Base-by-base conservation (phyloP, 306 rosid genomes). In the Leucaena leucocephala region DNA sequence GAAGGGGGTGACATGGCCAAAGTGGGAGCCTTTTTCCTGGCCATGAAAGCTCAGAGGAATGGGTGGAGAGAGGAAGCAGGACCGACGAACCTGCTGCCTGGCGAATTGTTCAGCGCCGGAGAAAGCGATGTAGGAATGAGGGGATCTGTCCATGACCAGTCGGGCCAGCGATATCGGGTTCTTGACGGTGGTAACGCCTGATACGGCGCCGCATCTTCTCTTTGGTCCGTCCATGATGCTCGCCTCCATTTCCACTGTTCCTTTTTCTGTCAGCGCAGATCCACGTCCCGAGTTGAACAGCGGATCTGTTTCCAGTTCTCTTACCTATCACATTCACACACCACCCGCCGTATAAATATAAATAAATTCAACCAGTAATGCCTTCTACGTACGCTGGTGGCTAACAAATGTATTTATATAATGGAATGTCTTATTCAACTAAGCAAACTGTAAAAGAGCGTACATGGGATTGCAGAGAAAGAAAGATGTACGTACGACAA, bases 171-270 rank as follows among this genome's bases (percentile, higher is more conserved):
- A 93, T 77, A 95, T 19, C 0, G 99, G 98, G 78, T 93, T 95
- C 66, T 93, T 93, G 6, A 95, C 97, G 6, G 96, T 93, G 64
- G 87, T 80, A 7, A 95, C 38, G 2, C 99, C 99, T 1, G 98
- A 92, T 1, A 95, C 99, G 57, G 97, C 97, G 9, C 99, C 98
- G 80, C 98, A 95, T 84, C 99, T 59, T 76, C 99, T 84, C 39
- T 86, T 88, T 2, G 86, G 38, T 1, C 99, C 99, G 10, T 95
- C 98, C 99, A 95, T 95, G 42, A 95, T 95, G 77, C 98, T 93
- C 3, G 99, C 96, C 71, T 95, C 99, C 98, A 95, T 93, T 74
- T 95, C 99, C 52, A 86, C 99, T 19, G 88, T 95, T 9, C 99
- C 98, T 2, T 95, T 83, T 11, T 84, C 98, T 4, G 97, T 91